These are phyloP conservation scores for Botrytis medusae DNA, from an alignment of 2,329 filamentous ascomycete species.

Conservation along the genomic window DNA sequence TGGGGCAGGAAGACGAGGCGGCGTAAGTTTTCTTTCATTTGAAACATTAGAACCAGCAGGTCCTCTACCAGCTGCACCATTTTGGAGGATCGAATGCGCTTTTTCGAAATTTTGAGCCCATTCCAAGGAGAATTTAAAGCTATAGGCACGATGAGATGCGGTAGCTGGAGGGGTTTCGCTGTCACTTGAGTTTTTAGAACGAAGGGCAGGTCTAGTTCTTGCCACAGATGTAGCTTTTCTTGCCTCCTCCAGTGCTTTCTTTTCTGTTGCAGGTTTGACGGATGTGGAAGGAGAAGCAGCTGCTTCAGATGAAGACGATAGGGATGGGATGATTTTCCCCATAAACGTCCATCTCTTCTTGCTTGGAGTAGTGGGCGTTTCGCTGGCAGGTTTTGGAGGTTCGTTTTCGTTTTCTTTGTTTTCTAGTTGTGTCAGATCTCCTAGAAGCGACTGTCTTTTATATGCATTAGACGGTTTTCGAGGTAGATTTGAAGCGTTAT, in stretches of 20 bases:
- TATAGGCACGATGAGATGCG: conserved; percentile 48
- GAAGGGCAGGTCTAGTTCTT: conserved; percentile 42
- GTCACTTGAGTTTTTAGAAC: conserved; percentile 56
- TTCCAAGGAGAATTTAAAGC: conserved; percentile 74
- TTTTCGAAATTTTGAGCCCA: conserved; percentile 55
- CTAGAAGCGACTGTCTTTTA: conserved; percentile 36
- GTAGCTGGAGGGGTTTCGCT: conserved; percentile 54
- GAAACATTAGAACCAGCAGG: conserved; percentile 20
- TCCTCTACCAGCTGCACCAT: conserved; percentile 13
- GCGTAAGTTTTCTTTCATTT: conserved; percentile 59
- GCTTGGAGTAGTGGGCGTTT: conserved; percentile 28
- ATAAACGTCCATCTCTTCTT: conserved; percentile 66
- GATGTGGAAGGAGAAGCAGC: conserved; percentile 21
- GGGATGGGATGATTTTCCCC: conserved; percentile 59
- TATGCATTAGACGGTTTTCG: conserved; percentile 28
- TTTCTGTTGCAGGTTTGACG: conserved; percentile 28
- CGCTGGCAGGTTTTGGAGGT: conserved; percentile 27
- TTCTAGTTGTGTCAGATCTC: conserved; percentile 26
- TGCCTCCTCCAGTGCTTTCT: conserved; percentile 51
- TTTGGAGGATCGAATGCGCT: conserved; percentile 20
- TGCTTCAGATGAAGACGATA: conserved; percentile 28
- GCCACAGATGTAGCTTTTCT: conserved; percentile 53
- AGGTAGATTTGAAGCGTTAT: conserved; percentile 19
- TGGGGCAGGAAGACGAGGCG: conserved; percentile 67
- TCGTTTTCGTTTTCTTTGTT: conserved; percentile 22